These are phyloP conservation scores for Lanmaoa rubissima DNA, from an alignment of 768 basidiomycete genomes.

Conservation along the genomic window DNA sequence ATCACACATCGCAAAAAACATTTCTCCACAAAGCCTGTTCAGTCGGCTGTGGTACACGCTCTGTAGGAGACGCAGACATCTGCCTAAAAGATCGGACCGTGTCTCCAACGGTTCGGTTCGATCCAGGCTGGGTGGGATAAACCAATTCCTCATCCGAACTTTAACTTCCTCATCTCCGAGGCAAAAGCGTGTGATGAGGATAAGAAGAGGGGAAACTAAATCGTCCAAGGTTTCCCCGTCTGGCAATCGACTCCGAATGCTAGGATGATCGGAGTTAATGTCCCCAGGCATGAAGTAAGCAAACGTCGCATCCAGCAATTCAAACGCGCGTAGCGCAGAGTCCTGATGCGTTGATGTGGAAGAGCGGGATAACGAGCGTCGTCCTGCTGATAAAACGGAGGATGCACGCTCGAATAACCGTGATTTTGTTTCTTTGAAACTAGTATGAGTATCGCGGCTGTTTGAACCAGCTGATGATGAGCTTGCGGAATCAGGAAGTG, in stretches of 20 bases:
- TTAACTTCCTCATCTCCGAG: conserved; percentile 59
- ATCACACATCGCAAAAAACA: conserved; percentile 82
- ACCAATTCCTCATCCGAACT: conserved; percentile 55
- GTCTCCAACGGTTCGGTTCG: conserved; percentile 72
- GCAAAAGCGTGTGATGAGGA: conserved; percentile 73
- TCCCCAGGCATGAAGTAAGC: conserved; percentile 65
- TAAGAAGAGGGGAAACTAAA: conserved; percentile 66
- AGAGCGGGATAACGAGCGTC: conserved; percentile 34
- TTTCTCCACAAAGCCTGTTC: conserved; percentile 79
- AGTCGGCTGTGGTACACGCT: conserved; percentile 71
- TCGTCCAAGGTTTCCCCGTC: conserved; percentile 70
- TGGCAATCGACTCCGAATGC: conserved; percentile 46
- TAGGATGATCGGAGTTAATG: conserved; percentile 60
- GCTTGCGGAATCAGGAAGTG: conserved; percentile 38
- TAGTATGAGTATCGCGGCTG: conserved; percentile 1
- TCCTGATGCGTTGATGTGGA: conserved; percentile 37
- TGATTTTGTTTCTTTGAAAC: conserved; percentile 23
- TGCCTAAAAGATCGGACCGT: conserved; percentile 72
- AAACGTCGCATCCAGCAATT: conserved; percentile 61
- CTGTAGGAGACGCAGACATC: conserved; percentile 72
- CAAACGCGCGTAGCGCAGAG: conserved; percentile 61
- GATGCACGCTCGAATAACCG: conserved; percentile 29
- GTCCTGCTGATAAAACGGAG: conserved; percentile 30
- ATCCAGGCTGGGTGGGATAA: conserved; percentile 80
- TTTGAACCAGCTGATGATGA: conserved; percentile 27